Evolutionary conservation across 768 basidiomycete species (phyloP).

Genomic region (Tremella fuciformis): DNA sequence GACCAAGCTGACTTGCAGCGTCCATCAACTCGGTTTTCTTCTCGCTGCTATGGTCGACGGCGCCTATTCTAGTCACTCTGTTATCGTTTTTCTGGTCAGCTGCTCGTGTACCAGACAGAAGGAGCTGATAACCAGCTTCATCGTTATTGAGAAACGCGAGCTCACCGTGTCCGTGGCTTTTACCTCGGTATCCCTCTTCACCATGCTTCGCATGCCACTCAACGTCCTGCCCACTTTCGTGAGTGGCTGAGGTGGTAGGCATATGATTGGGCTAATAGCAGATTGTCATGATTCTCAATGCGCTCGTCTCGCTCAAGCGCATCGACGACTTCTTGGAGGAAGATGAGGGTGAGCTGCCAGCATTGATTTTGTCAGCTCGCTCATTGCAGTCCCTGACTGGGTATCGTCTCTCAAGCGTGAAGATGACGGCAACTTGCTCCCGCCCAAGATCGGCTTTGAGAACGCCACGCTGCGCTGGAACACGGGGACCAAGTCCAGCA

Average conservation of each 20-base stretch:
- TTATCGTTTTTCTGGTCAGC: constrained; percentile 64
- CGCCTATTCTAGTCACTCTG: constrained; percentile 76
- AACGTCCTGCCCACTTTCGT: constrained; percentile 66
- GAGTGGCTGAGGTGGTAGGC: constrained; percentile 10
- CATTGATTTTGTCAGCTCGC: neutral
- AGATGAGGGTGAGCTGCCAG: constrained; percentile 56
- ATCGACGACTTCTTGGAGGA: constrained; percentile 67
- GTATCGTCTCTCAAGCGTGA: constrained; percentile 64
- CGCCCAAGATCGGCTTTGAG: constrained; percentile 58
- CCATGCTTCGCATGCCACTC: constrained; percentile 70
- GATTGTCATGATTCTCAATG: constrained; percentile 67
- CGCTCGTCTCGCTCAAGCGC: constrained; percentile 65
- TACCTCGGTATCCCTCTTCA: constrained; percentile 80
- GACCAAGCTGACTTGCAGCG: constrained; percentile 17
- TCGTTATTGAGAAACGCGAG: constrained; percentile 68
- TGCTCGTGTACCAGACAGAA: constrained; percentile 44
- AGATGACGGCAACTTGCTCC: constrained; percentile 14
- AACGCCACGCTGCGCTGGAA: constrained; percentile 64
- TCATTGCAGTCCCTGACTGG: constrained; percentile 59
- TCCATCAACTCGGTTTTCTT: constrained; percentile 66
- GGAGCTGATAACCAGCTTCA: constrained; percentile 71
- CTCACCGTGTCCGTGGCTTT: constrained; percentile 78
- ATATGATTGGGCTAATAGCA: constrained; percentile 6
- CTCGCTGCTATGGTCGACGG: constrained; percentile 66
- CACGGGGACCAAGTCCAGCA: constrained; percentile 57